Evolutionary conservation across 148 eudicot genomes (phyloP).

Genomic region (Diospyros kaki): DNA sequence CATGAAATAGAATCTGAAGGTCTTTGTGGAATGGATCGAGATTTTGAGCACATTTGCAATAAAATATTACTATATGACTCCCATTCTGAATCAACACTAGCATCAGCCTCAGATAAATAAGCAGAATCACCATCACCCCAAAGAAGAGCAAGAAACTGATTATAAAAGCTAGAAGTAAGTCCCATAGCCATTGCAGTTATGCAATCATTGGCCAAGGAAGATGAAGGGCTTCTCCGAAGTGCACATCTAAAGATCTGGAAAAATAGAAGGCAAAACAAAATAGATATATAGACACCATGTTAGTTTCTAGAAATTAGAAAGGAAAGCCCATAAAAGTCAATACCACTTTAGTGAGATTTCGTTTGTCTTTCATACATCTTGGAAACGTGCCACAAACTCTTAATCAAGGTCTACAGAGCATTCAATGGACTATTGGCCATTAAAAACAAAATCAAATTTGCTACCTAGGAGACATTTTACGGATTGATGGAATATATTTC

Average conservation of each 20-base stretch:
- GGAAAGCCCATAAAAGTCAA: neutral
- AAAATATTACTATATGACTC: constrained; percentile 56
- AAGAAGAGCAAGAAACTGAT: constrained; percentile 60
- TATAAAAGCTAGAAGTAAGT: constrained; percentile 53
- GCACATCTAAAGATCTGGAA: constrained; percentile 78
- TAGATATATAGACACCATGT: neutral
- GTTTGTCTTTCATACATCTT: neutral
- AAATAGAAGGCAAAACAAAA: constrained; percentile 6
- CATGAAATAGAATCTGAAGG: constrained; percentile 27
- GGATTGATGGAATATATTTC: too few relatives aligned
- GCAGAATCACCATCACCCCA: constrained; percentile 67
- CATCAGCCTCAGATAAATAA: constrained; percentile 43
- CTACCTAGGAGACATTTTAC: too few relatives aligned
- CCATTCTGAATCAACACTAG: constrained; percentile 72
- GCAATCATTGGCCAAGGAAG: constrained; percentile 84
- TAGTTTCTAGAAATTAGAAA: neutral
- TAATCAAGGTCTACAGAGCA: neutral
- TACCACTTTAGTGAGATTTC: neutral
- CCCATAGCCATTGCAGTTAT: constrained; percentile 82
- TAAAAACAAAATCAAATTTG: too few relatives aligned
- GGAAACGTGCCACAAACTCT: neutral
- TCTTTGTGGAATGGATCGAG: constrained; percentile 17
- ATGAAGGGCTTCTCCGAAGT: constrained; percentile 74
- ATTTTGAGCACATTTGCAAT: constrained; percentile 43
- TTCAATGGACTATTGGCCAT: too few relatives aligned